Evolutionary conservation across 1,284 basidiomycete genomes (phyloP).

Genomic region (Naganishia albida): DNA sequence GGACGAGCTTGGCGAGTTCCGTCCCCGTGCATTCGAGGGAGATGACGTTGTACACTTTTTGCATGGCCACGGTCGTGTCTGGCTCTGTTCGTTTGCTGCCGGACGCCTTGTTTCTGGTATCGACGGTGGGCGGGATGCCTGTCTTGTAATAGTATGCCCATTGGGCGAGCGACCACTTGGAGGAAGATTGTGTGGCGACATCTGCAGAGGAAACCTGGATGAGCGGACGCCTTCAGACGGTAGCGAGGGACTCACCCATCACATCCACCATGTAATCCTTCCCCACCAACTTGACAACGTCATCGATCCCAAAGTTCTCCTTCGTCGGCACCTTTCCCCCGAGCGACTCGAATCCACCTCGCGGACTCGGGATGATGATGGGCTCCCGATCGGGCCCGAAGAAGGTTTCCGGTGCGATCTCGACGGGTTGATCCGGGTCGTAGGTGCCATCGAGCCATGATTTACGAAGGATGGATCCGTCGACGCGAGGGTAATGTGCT

Average conservation of each 20-base stretch:
- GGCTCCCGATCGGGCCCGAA: conserved; percentile 48
- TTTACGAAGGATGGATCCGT: conserved; percentile 37
- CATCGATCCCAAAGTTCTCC: conserved; percentile 55
- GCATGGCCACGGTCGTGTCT: conserved; percentile 41
- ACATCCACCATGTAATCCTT: conserved; percentile 78
- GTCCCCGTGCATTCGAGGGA: conserved; percentile 82
- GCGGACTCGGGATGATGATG: conserved; percentile 43
- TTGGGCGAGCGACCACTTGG: conserved; percentile 78
- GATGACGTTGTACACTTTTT: conserved; percentile 88
- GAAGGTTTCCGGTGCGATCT: conserved; percentile 42
- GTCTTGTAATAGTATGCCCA: conserved; percentile 79
- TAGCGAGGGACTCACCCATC: conserved; percentile 64
- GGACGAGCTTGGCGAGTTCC: conserved; percentile 69
- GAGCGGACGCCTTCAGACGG: background rate
- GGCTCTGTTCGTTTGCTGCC: conserved; percentile 9
- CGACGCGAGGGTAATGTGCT: conserved; percentile 42
- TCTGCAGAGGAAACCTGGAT: conserved; percentile 57
- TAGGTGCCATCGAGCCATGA: conserved; percentile 41
- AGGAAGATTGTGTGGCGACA: conserved; percentile 76
- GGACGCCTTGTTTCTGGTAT: conserved; percentile 57
- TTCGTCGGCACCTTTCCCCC: conserved; percentile 49
- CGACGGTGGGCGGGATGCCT: conserved; percentile 47
- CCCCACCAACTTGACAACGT: conserved; percentile 78
- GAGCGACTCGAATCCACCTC: conserved; percentile 48
- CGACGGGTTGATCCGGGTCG: conserved; percentile 9